phyloP scores from a whole-genome alignment of 176 grass and related monocot genomes.

The Oryza glumipatula region DNA sequence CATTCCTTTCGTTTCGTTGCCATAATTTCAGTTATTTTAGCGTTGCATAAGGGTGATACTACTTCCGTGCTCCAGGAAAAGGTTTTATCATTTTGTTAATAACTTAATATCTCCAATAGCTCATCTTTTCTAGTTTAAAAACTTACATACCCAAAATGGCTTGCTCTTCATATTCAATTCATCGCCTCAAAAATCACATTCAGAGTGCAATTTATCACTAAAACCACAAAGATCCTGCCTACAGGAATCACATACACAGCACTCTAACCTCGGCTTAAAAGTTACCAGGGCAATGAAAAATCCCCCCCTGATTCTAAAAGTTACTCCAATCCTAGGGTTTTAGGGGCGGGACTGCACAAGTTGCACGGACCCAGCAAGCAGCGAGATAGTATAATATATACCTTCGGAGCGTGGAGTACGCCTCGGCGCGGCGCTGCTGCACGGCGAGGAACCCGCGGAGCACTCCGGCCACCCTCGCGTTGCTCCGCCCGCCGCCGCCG shows the following conservation, averaged over 20 bases:
- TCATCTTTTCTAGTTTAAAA: background rate
- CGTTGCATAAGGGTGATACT: background rate
- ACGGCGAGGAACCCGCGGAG: constrained; percentile 81
- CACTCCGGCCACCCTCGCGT: constrained; percentile 47
- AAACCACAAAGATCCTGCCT: background rate
- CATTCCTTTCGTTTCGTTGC: background rate
- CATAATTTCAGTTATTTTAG: background rate
- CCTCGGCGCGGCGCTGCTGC: constrained; percentile 86
- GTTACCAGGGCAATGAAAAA: background rate
- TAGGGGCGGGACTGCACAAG: background rate
- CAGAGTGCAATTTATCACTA: no score
- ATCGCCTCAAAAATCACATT: constrained; percentile 10
- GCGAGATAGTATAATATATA: constrained; percentile 36
- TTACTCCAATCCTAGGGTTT: constrained; percentile 22
- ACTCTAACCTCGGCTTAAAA: background rate
- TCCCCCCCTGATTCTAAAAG: background rate
- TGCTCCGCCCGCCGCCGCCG: background rate
- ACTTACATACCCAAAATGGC: background rate
- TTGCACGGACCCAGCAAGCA: background rate
- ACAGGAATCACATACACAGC: background rate
- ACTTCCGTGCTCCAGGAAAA: background rate
- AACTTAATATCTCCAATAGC: background rate
- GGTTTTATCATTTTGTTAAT: background rate
- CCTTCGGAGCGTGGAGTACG: constrained; percentile 88
- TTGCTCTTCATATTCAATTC: background rate